phyloP scores from a whole-genome alignment of 257 asterid genomes.

The Paulownia fortunei region DNA sequence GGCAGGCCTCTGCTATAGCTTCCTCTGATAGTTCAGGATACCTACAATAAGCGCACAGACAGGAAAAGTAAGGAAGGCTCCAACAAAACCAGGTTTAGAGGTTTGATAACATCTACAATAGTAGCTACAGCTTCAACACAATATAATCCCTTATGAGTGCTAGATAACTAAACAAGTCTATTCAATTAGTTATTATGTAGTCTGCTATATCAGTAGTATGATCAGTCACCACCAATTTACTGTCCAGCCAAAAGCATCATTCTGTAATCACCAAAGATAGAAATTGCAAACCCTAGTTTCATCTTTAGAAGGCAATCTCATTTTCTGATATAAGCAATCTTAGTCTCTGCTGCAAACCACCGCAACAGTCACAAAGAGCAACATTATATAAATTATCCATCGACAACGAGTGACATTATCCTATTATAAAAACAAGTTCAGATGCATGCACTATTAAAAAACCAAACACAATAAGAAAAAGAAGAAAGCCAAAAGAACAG shows the following conservation, averaged over 20 bases:
- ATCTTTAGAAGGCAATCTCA: not conserved
- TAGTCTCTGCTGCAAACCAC: not conserved
- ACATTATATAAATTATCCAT: not conserved
- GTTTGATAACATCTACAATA: not conserved
- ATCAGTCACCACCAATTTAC: not conserved
- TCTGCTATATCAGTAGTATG: not conserved
- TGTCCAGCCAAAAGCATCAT: not conserved
- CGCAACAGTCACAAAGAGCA: not conserved
- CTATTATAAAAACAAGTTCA: not conserved
- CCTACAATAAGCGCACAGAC: slow-evolving; percentile 43
- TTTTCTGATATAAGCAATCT: not conserved
- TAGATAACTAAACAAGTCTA: not conserved
- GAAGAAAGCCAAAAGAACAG: not conserved
- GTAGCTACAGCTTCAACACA: not conserved
- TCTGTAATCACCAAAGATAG: not conserved
- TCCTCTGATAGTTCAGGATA: slow-evolving; percentile 58
- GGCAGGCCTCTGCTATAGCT: slow-evolving; percentile 53
- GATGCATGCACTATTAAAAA: not conserved
- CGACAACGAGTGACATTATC: not conserved
- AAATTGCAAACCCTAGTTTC: not conserved
- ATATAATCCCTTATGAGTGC: not conserved
- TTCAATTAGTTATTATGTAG: not conserved
- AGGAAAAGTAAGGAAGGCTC: slow-evolving; percentile 1
- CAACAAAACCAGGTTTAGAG: slow-evolving; percentile 7
- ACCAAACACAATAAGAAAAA: not conserved